Evolutionary conservation across 2,329 filamentous ascomycete species (phyloP), one percentile per base, ranked within the genome.

Genomic region (Cladosporium sp.): DNA sequence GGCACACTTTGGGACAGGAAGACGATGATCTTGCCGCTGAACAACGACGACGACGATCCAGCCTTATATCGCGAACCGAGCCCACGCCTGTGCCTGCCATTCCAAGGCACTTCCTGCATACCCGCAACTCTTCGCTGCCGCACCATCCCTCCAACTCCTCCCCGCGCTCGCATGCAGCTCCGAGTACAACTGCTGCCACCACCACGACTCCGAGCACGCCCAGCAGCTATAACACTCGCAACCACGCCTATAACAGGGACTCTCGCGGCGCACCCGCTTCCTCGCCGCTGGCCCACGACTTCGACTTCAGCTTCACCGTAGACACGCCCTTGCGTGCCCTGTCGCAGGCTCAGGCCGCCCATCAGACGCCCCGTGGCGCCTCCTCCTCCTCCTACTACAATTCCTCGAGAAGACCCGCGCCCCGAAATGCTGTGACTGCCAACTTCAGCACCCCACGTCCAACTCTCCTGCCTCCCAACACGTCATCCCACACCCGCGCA

Each of bases 11-110:
- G 7, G 59, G 47, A 2, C 15, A n/a, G 8, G 28, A 41, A 3
- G 47, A 54, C 49, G 49, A 54, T 32, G 51, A 57, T 10, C 34
- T 41, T n/a, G 15, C 36, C 41, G 26, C 8, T 8, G n/a, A 30
- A 21, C 59, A 61, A 41, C 21, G 32, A 30, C 51, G 24, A 34
- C 51, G 36, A 21, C 61, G 49, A 52, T 63, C 60, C 21, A 59
- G 47, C n/a, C 34, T 55, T 32, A 59, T 51, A n/a, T 54, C 54
- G 18, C 41, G n/a, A 12, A 34, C 58, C 26, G 26, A 38, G 12
- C 24, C 58, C 5, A 47, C 41, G 41, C 64, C 64, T 11, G 47
- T 66, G 24, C 64, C 64, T 32, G 57, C 58, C 15, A 66, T 66
- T n/a, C 64, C 64, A 7, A 10, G 18, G n/a, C 64, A 41, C n/a